Percentiles rank a stretch among this genome's conserved stretches.
These are phyloP conservation scores for Coelastrella sp. DNA, from an alignment of 139 green algal genomes.

Conservation along the genomic window DNA sequence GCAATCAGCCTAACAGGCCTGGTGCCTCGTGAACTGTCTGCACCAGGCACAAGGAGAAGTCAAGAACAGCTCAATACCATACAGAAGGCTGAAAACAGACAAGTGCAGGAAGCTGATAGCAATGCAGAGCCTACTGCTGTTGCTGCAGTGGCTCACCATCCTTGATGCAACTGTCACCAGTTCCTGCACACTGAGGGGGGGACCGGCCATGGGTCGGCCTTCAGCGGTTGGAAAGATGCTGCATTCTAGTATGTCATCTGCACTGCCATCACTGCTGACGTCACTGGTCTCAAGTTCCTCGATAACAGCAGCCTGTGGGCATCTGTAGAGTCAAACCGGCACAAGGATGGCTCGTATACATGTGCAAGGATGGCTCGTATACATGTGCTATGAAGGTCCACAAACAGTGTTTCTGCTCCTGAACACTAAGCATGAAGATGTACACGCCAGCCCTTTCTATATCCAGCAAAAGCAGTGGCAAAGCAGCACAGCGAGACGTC, in stretches of 20 bases:
- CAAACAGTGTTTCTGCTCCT: too few species aligned
- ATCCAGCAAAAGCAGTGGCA: too few species aligned
- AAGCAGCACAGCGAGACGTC: neutral
- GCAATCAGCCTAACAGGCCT: neutral
- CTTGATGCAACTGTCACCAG: neutral
- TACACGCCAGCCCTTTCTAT: too few species aligned
- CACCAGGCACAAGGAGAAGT: too few species aligned
- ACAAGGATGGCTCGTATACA: too few species aligned
- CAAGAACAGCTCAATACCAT: too few species aligned
- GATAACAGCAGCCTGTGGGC: neutral
- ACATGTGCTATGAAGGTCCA: too few species aligned
- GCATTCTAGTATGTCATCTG: constrained; percentile 1
- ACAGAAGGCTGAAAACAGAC: neutral
- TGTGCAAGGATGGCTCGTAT: too few species aligned
- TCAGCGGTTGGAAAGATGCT: neutral
- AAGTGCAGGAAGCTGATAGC: too few species aligned
- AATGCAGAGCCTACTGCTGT: neutral
- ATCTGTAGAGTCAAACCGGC: neutral
- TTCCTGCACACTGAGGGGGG: constrained; percentile 5
- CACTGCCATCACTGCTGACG: constrained; percentile 32
- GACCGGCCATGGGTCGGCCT: neutral
- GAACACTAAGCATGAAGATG: too few species aligned
- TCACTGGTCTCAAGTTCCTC: constrained; percentile 25
- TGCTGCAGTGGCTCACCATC: neutral
- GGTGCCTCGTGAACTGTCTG: too few species aligned